Base-by-base conservation (phyloP, 1,284 basidiomycete genomes). In the Coriolopsis trogii region DNA sequence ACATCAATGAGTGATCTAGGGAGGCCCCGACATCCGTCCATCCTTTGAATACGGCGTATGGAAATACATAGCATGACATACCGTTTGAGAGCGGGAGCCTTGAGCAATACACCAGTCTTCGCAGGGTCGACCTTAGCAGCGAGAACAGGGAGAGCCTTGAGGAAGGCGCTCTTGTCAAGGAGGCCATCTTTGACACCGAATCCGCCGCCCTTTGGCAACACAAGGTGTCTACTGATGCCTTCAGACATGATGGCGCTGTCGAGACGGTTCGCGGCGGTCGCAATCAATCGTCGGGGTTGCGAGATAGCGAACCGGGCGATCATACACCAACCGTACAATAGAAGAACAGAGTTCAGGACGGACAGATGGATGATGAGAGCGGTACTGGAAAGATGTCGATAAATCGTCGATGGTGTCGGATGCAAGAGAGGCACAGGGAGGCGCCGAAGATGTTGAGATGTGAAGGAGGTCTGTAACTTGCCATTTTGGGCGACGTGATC, bases 111-210 rank as follows among this genome's bases (percentile, higher is more conserved):
- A 5, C 81, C 79, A 1, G 87, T 80, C 60, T 80, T 79, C 13
- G 69, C 68, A 3, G 85, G 80, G 25, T 82, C 76, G 10, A 92
- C 75, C 23, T 82, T 77, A 5, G 79, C 84, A 7, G 85, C 89
- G 24, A 95, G 73, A 4, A 93, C 75, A 13, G 81, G 73, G 2
- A 94, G 60, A 0, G 76, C 74, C 67, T 84, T 84, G 13, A 67
- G 74, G 64, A 95, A 95, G 13, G 76, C 77, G 48, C 69, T 63
- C 51, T 79, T 81, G 72, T 94, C 84, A 18, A 95, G 70, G 21
- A 67, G 68, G 51, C 57, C 57, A 9, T 60, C 65, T 66, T 67
- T 78, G 71, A 67, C 65, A 64, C 62, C 71, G 70, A 63, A 80
- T 73, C 38, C 73, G 56, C 56, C 25, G 0, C 87, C 87, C 21